Base-by-base conservation (phyloP, 179 eudicot species). In the Silene vulgaris region DNA sequence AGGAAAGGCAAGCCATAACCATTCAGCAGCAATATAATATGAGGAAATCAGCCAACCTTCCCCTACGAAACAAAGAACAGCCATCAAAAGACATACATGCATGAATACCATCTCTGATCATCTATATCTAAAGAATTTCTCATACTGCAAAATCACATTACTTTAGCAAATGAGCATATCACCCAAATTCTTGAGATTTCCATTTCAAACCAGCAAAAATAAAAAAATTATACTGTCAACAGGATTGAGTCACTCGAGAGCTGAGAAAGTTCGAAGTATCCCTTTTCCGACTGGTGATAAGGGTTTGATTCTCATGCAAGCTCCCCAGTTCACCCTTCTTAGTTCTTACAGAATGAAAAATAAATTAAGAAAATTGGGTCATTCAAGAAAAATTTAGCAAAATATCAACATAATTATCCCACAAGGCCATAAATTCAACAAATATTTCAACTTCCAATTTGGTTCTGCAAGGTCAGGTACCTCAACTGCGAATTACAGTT, bases 1-100 rank as follows among this genome's bases (percentile, higher is more conserved):
- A 80, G 28, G 71, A 64, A 43, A 66, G 72, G 72, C 79, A 80
- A 72, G 35, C 8, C 82, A 76, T 80, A n/a, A 40, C 75, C 20
- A 20, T 61, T 72, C n/a, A 67, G 74, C 13, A 57, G 66, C 72
- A 23, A 72, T 62, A 69, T 40, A 14, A 65, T 35, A 45, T 61
- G 50, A 68, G 17, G 30, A 73, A 66, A 73, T 57, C 77, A 40
- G 61, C 73, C 73, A 73, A 37, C 16, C 28, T 73, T 48, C 76
- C 71, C 56, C 72, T 78, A 9, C 78, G 57, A 35, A 37, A 37
- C 59, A 78, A 56, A 28, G 6, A 19, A 12, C 69, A 40, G 48
- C 12, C 48, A 40, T 12, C 52, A 62, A 11, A 12, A 70, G 32
- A 60, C 61, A 75, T 29, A 40, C 50, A 19, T 19, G n/a, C 67